Evolutionary conservation across 352 stramenopile species (phyloP), one percentile per base, ranked within the genome.

Genomic region (Thraustochytrium sp.): DNA sequence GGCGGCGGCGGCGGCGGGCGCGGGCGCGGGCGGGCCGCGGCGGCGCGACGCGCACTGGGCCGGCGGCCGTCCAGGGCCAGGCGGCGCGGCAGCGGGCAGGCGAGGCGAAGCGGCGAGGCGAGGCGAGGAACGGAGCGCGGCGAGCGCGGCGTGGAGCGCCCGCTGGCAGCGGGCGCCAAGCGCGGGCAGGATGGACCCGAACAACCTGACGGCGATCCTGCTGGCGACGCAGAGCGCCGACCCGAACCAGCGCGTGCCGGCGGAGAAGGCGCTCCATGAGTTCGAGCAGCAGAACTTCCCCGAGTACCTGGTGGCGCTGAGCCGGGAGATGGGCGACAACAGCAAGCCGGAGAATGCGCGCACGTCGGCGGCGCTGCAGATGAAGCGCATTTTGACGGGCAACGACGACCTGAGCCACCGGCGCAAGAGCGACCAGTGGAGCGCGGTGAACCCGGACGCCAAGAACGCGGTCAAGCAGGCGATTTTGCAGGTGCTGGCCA

Each of bases 371-470:
- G 68, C 68, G 4, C 36, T 80, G 23, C 68, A 80, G 37, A 40
- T 64, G 21, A 80, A 80, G 68, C 48, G 53, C 42, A 63, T 80
- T 13, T 26, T 80, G 23, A 80, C 68, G 13, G 68, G 68, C 51
- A 80, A 63, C 18, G 44, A 77, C 37, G 53, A 64, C 44, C 23
- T 64, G 8, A 65, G 31, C 44, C 13, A 34, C 9, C 48, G 53
- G 36, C 8, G 40, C 11, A 80, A 80, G 44, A 23, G n/a, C 44
- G 53, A 80, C 8, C 31, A 65, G 51, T 80, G 68, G 68, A n/a
- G 11, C 9, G 40, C 21, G 31, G 18, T 80, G 36, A 11, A 11
- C 2, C 26, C 48, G 4, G 48, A 80, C 4, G 68, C 42, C 3
- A 46, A 64, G 68, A 13, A 11, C 68, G 63, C 36, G 48, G 31